Evolutionary conservation across 371 early-diverging fungal species (phyloP), one percentile per base, ranked within the genome.

Genomic region (Blakeslea trispora): DNA sequence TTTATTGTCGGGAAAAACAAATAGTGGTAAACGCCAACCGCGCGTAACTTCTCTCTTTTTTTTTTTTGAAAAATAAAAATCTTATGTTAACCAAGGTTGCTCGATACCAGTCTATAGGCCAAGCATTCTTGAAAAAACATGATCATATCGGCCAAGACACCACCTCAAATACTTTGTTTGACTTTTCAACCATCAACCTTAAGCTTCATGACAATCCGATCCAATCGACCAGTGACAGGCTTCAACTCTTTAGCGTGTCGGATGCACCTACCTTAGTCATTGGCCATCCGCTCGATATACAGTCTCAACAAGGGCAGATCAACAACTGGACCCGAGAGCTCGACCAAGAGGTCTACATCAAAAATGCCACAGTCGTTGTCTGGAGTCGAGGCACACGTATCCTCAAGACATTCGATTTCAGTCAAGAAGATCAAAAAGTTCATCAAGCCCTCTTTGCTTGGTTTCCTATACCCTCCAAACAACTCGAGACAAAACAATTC

Each of bases 371-470:
- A 14, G 74, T 76, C 8, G 80, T 81, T 14, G 71, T 74, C 22
- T 83, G 83, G 84, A 68, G 73, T 11, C 68, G 71, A 50, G 74
- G 72, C 5, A 65, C 65, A 14, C 47, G 57, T 10, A 64, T 81
- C 11, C 62, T 71, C 4, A 72, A 72, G 57, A 47, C 64, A 8
- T 58, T 82, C 41, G 68, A 72, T 24, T 79, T 72, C 37, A 65
- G 67, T 28, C 45, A 57, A 18, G 70, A 77, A 34, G 45, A 51
- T n/a, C 75, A 75, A 21, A 39, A 61, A 10, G 64, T 83, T 9
- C 61, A 54, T 11, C 67, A 80, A 24, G 74, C 76, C 0, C 51
- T 83, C 4, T 75, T 78, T 62, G 78, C 78, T 1, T 75, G 81
- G 74, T 78, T 83, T 41, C 56, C 64, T 9, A 39, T 44, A 7